Base-by-base conservation (phyloP, 2,329 filamentous ascomycete genomes). In the Huntiella bhutanensis region DNA sequence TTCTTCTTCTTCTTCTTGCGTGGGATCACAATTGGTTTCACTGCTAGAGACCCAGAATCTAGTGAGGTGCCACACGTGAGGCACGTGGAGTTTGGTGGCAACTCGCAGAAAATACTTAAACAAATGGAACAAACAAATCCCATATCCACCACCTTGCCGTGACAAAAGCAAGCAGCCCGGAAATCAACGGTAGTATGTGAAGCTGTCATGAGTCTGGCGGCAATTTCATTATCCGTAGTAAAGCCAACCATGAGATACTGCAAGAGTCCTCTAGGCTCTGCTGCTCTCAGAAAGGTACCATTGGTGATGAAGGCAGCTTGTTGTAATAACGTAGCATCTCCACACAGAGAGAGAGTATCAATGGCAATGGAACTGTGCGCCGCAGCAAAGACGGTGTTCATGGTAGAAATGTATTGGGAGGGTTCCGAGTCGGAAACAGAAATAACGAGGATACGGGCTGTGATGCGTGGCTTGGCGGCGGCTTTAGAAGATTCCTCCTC, bases 381-480 rank as follows among this genome's bases (percentile, higher is more conserved):
- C 49, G 88, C 91, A 2, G 91, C 91, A 62, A 98, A 98, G 51
- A 96, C 93, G 55, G 81, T 76, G 64, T 98, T 98, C 91, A 98
- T 98, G 54, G 93, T 91, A 0, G 88, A 82, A 47, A 98, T 98
- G 65, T 98, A 98, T 61, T 96, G 82, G 4, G 86, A 77, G 0
- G 93, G 75, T 55, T 88, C 82, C 37, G 72, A 71, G 57, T 85
- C 85, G 41, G 84, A 93, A 4, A 95, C 86, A 41, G 83, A 93
- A 46, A 98, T 61, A 52, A 96, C 78, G 46, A 98, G 71, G 56
- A 98, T 93, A 50, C 91, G 82, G 36, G 60, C 62, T 16, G 60
- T 62, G 28, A 64, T 53, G 4, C 60, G 55, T 5, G 59, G 55
- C 12, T 47, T 48, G n/a, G 45, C 34, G 15, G 37, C n/a, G 11